A percentile compares a stretch with the other conserved stretches of the same genome.
Evolutionary conservation across 306 rosid genomes (phyloP).

Genomic region (Boehmeria nivea): DNA sequence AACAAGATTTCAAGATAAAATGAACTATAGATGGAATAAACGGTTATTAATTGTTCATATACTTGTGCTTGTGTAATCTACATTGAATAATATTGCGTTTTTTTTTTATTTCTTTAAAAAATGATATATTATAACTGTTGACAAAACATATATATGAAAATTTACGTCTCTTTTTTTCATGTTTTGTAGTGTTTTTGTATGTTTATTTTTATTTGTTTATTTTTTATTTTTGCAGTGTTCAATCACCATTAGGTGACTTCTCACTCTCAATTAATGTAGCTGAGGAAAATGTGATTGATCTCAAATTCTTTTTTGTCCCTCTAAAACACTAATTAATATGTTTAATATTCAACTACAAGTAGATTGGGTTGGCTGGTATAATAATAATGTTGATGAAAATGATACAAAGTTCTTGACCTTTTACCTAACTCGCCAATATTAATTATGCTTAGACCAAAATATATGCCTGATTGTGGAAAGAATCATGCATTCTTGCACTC

Average conservation of each 20-base stretch:
- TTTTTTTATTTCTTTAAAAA: no score
- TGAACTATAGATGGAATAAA: no score
- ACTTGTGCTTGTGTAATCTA: no score
- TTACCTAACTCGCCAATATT: constrained; percentile 2
- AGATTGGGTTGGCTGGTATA: not conserved
- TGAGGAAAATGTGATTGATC: not conserved
- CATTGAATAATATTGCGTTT: no score
- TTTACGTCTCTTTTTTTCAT: no score
- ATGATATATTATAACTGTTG: no score
- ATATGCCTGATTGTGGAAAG: not conserved
- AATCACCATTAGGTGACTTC: not conserved
- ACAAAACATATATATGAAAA: no score
- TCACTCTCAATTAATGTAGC: not conserved
- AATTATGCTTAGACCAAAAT: not conserved
- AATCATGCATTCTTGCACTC: not conserved
- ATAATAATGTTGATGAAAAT: not conserved
- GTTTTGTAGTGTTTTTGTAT: no score
- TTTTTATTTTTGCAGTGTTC: not conserved
- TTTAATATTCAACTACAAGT: not conserved
- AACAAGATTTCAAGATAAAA: no score
- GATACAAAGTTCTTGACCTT: not conserved
- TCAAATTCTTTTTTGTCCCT: not conserved
- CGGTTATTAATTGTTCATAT: no score
- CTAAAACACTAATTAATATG: not conserved
- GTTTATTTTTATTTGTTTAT: no score